A percentile compares a stretch with the other conserved stretches of the same genome.
Evolutionary conservation across 495 filamentous ascomycete genomes (phyloP).

Genomic region (Lichina pygmaea): DNA sequence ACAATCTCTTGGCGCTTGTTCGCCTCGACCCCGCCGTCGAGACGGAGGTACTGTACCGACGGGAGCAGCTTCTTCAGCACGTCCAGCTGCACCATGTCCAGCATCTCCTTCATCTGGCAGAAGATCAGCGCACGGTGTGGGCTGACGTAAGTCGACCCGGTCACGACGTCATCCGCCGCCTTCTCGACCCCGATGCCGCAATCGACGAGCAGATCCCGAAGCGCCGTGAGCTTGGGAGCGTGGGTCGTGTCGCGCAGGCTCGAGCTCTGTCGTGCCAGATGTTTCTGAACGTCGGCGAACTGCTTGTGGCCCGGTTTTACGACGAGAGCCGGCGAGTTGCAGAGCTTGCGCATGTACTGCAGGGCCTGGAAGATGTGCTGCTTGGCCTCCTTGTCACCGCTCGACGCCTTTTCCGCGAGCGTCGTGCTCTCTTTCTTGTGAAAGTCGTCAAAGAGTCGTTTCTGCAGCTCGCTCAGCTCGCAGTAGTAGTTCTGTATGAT

Average conservation of each 20-base stretch:
- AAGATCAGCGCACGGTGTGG: slow-evolving; percentile 91
- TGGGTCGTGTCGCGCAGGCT: slow-evolving; percentile 62
- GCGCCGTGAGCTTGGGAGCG: slow-evolving; percentile 74
- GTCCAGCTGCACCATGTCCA: slow-evolving; percentile 87
- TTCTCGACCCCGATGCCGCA: slow-evolving; percentile 70
- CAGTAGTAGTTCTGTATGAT: slow-evolving; percentile 99
- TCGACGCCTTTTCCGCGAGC: slow-evolving; percentile 48
- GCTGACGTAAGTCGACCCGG: slow-evolving; percentile 57
- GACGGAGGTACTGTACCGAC: slow-evolving; percentile 61
- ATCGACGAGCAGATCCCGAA: slow-evolving; percentile 74
- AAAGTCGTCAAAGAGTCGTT: slow-evolving; percentile 88
- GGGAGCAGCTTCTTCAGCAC: slow-evolving; percentile 71
- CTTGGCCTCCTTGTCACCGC: slow-evolving; percentile 66
- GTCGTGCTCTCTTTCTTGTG: slow-evolving; percentile 72
- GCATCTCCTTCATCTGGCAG: slow-evolving; percentile 99
- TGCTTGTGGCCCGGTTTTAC: slow-evolving; percentile 83
- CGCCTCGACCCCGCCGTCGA: slow-evolving; percentile 79
- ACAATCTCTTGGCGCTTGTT: slow-evolving; percentile 83
- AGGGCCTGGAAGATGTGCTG: slow-evolving; percentile 97
- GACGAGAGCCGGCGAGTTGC: slow-evolving; percentile 87
- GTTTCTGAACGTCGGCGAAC: slow-evolving; percentile 56
- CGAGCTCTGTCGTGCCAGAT: slow-evolving; percentile 39
- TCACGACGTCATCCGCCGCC: slow-evolving; percentile 22
- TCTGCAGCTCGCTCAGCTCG: slow-evolving; percentile 86
- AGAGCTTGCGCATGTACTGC: slow-evolving; percentile 97